These are phyloP conservation scores for rapeseed (Brassica napus) DNA, from an alignment of 345 rosid species.

Conservation along the genomic window DNA sequence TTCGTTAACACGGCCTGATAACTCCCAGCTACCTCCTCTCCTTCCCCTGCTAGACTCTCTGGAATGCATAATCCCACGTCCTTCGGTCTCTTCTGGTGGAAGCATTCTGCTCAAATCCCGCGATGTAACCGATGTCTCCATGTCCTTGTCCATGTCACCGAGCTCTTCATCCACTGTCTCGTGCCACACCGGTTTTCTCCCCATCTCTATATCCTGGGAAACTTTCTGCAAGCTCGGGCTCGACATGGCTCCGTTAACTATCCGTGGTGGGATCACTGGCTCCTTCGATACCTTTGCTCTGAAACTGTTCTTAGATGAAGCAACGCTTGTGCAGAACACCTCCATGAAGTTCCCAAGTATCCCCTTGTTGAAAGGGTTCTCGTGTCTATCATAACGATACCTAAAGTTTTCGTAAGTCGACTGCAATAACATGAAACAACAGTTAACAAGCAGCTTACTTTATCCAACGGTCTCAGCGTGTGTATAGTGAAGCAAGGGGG, in stretches of 20 bases:
- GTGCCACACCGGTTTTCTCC: constrained; percentile 69
- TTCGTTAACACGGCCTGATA: constrained; percentile 33
- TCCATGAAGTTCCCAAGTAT: constrained; percentile 64
- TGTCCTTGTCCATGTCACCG: constrained; percentile 43
- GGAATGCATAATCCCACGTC: constrained; percentile 53
- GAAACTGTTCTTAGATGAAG: constrained; percentile 74
- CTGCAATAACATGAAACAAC: constrained; percentile 49
- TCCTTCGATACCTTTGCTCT: constrained; percentile 64
- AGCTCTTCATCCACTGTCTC: constrained; percentile 46
- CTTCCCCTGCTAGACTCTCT: constrained; percentile 45
- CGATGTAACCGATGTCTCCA: constrained; percentile 42
- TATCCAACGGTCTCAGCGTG: not conserved
- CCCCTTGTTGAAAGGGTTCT: constrained; percentile 83
- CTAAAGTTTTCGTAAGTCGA: constrained; percentile 93
- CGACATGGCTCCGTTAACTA: constrained; percentile 40
- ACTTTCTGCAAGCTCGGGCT: constrained; percentile 55
- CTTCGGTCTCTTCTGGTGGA: constrained; percentile 65
- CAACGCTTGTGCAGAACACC: constrained; percentile 65
- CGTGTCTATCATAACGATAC: constrained; percentile 59
- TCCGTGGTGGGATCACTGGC: constrained; percentile 53
- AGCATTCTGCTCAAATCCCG: constrained; percentile 66
- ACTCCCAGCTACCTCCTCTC: constrained; percentile 45
- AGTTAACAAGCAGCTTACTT: constrained; percentile 14
- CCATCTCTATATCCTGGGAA: constrained; percentile 60
- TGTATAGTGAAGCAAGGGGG: constrained; percentile 1